These are phyloP conservation scores for Aspergillus carlsbadensis DNA, from an alignment of 495 filamentous ascomycete species.

Conservation along the genomic window DNA sequence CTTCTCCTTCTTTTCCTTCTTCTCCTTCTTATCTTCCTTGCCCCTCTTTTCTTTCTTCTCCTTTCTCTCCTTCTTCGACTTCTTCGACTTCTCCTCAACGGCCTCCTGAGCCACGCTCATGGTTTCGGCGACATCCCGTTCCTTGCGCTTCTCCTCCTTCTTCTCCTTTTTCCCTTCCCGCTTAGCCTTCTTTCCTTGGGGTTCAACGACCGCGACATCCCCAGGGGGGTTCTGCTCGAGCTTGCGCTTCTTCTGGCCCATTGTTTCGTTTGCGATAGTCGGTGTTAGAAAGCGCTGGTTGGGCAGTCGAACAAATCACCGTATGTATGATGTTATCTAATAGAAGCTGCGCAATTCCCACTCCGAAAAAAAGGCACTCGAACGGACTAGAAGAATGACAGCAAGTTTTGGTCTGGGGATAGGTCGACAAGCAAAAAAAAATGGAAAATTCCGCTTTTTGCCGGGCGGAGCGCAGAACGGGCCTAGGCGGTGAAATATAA, in stretches of 20 bases:
- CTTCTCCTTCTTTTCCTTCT: conserved; percentile 20
- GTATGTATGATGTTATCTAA: background rate
- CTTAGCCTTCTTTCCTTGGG: conserved; percentile 43
- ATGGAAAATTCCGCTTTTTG: conserved; percentile 23
- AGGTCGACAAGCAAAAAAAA: background rate
- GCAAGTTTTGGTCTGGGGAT: no score
- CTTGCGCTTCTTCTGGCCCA: conserved; percentile 50
- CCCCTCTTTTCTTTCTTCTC: conserved; percentile 20
- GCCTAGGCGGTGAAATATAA: conserved; percentile 1
- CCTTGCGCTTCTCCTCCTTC: conserved; percentile 10
- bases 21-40: conserved; percentile 9
- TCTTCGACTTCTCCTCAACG: conserved; percentile 11
- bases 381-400: background rate
- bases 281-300: background rate
- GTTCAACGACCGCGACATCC: conserved; percentile 20
- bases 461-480: conserved; percentile 12
- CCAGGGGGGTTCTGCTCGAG: conserved; percentile 26
- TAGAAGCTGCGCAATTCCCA: background rate
- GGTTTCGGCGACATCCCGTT: conserved; percentile 15
- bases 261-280: conserved; percentile 17
- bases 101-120: conserved; percentile 8
- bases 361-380: background rate
- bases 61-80: conserved; percentile 16
- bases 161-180: conserved; percentile 24
- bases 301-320: background rate